Base-by-base conservation (phyloP, 306 rosid species). In the Rosa multiflora region DNA sequence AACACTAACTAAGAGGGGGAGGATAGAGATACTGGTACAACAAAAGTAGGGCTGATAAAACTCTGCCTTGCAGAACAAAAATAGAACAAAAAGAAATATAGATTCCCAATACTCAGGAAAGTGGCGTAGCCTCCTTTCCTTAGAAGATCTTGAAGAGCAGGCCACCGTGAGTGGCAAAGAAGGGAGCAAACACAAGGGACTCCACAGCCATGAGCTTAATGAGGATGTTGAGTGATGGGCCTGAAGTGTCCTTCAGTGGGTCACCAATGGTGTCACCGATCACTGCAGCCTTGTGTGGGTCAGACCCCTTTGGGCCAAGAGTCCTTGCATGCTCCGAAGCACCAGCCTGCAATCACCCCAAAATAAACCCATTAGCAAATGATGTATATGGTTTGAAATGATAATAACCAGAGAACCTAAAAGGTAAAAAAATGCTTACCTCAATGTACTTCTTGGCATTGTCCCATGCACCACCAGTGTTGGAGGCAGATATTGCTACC, bases 401-500 rank as follows among this genome's bases (percentile, higher is more conserved):
- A 44, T 69, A 2, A 10, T 8, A 4, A 18, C 26, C 39, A 42
- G 35, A 43, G 43, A 62, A 47, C 42, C 37, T 12, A 8, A 15
- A 29, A 29, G 6, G 17, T 6, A 13, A 6, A 0, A 0, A 17
- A 32, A 48, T 3, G 39, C 32, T 64, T 68, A 87, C 90, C 94
- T 90, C 94, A 62, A 90, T 90, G 87, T 90, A 90, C 88, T 90
- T 90, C 92, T 90, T 90, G 8, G 94, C 94, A 83, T 90, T 88
- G 82, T 90, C 92, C 94, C 94, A 88, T 29, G 92, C 94, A 71
- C 94, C 94, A 70, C 94, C 94, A 29, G 92, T 90, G 87, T 90
- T 87, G 12, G 94, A 90, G 67, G 94, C 94, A 66, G 92, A 90
- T 82, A 90, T 90, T 17, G 94, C 94, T 5, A 90, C 80, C 94